These are phyloP conservation scores for Paecilomyces dactylethromorphus DNA, from an alignment of 2,329 filamentous ascomycete genomes.

Conservation along the genomic window DNA sequence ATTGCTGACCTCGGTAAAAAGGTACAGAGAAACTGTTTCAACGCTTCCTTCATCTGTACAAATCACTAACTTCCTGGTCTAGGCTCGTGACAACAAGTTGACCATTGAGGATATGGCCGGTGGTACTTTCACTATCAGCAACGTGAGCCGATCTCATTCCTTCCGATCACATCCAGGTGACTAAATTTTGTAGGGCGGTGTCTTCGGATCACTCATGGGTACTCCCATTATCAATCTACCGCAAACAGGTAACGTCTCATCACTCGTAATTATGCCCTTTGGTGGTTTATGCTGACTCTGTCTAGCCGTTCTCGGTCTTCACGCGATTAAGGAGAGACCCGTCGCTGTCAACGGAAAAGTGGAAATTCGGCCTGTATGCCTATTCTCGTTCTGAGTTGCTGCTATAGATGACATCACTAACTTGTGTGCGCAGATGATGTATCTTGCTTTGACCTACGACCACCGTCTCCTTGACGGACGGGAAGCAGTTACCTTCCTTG, in stretches of 20 bases:
- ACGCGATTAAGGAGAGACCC: conserved; percentile 92
- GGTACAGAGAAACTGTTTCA: conserved; percentile 42
- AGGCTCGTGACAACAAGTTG: conserved; percentile 92
- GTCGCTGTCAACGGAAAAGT: conserved; percentile 89
- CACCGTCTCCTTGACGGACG: conserved; percentile 91
- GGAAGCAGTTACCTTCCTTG: conserved; percentile 91
- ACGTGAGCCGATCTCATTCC: conserved; percentile 43
- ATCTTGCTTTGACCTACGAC: conserved; percentile 93
- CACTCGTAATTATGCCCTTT: neutral
- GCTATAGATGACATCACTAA: conserved; percentile 8
- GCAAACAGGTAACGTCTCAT: conserved; percentile 57
- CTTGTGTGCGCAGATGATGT: conserved; percentile 71
- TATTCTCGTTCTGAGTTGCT: neutral
- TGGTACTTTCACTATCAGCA: conserved; percentile 96
- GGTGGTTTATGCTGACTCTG: conserved; percentile 13
- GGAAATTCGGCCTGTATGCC: conserved; percentile 70
- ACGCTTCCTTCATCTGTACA: neutral
- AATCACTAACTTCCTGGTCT: conserved; percentile 9
- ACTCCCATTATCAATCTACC: conserved; percentile 98
- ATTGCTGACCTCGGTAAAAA: conserved; percentile 96
- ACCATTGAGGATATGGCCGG: conserved; percentile 99
- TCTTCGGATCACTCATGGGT: conserved; percentile 95
- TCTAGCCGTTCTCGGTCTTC: conserved; percentile 73
- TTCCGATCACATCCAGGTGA: neutral
- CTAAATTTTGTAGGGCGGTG: conserved; percentile 56